Base-by-base conservation (phyloP, 106 monocot genomes). In the Apostasia shenzhenica region DNA sequence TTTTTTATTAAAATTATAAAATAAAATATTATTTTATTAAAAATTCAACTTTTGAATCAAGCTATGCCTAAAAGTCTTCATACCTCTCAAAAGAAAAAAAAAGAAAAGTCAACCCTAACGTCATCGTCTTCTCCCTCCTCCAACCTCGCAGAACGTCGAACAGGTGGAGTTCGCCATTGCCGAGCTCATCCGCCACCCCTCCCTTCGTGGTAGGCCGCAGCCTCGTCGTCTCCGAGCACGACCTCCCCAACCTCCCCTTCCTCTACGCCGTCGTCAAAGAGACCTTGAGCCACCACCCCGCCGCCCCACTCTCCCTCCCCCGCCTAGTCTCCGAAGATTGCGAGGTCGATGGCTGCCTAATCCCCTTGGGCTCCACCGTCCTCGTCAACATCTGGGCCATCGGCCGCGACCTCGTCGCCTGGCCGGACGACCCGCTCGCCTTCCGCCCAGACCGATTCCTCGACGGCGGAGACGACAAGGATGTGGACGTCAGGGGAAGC, bases 171-270 rank as follows among this genome's bases (percentile, higher is more conserved):
- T 70, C 58, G 66, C 66, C 8, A 12, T 80, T 2, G 55, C 57
- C 0, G 80, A 75, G 69, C 64, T 80, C 5, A 66, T 80, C 55
- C 65, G 75, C 59, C 74, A 67, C 53, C 80, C 75, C 4, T 57
- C 65, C 6, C 52, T 75, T 37, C 56, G 71, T 0, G 41, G 46
- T 3, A 48, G 2, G 80, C 69, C 63, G 63, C 3, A 55, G 54
- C 64, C 74, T 74, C 1, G 57, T 74, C 47, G 70, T 80, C 14
- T 11, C 46, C 2, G 74, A 80, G 38, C 11, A 39, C 45, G 80
- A 80, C 64, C 47, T 80, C n/a, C 54, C 70, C n/a, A 65, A 75
- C 49, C 74, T 80, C n/a, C 68, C 74, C 14, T 57, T 74, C 70
- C 14, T 70, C 41, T 74, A 74, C 10, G 74, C 80, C 9, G 54